A percentile compares a stretch with the other conserved stretches of the same genome.
phyloP scores from a whole-genome alignment of 106 monocot species.

The Gastrodia elata region DNA sequence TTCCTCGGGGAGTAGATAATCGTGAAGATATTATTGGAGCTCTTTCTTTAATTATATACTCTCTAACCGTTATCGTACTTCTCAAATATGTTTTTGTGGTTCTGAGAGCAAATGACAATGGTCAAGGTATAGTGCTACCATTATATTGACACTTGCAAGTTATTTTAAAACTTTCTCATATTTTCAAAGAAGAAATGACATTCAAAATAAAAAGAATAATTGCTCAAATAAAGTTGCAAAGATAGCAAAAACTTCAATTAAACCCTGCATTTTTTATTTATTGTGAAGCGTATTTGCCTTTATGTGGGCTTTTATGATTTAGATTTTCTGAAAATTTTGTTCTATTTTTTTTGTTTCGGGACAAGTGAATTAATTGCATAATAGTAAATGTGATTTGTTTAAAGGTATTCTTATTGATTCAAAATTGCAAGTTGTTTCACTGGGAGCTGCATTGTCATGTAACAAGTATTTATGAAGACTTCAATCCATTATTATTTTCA shows the following conservation, averaged over 20 bases:
- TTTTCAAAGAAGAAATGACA: background rate
- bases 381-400: background rate
- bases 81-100: conserved; percentile 83
- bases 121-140: conserved; percentile 49
- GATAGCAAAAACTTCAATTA: background rate
- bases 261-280: background rate
- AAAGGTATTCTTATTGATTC: background rate
- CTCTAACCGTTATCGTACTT: conserved; percentile 71
- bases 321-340: background rate
- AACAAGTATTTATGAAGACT: background rate
- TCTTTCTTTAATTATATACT: conserved; percentile 88
- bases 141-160: background rate
- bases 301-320: background rate
- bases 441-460: background rate
- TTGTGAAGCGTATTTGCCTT: background rate
- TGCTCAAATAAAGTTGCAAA: background rate
- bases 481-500: background rate
- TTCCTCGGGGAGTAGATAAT: conserved; percentile 65
- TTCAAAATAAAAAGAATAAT: background rate
- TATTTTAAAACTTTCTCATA: background rate
- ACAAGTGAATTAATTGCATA: background rate
- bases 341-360: background rate
- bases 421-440: background rate
- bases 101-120: conserved; percentile 82
- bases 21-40: conserved; percentile 78